Base-by-base conservation (phyloP, 192 early-diverging fungal genomes). In the Gaertneriomyces sp. region DNA sequence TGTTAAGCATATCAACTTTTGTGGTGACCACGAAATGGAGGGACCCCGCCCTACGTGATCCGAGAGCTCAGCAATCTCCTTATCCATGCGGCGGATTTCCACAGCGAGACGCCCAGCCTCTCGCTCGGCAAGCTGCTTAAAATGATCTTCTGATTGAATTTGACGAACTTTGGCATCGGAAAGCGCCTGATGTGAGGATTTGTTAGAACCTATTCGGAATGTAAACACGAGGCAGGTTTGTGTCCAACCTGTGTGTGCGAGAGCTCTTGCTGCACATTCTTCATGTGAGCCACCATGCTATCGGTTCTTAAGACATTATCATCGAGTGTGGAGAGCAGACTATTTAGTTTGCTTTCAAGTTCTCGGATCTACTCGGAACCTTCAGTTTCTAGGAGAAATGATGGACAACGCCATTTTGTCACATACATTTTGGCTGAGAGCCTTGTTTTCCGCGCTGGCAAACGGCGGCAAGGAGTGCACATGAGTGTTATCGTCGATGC, bases 121-220 rank as follows among this genome's bases (percentile, higher is more conserved):
- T 7, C 83, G 66, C 46, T 85, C 83, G 0, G 83, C 79, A 7
- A 85, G 64, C 62, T 81, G 81, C 58, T 81, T 81, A 46, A 85
- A 76, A 52, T 85, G 83, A 25, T 85, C 83, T 60, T 85, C 83
- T 5, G 81, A 81, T 55, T 85, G 79, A 42, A 85, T 85, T 43
- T 83, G 79, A 5, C 81, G 68, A 40, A 69, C 77, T 58, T 81
- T 82, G 5, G 83, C 83, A 53, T 85, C 83, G 42, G 73, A 64
- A 7, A 85, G 47, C 3, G 70, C 77, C 76, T 82, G 50, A 20
- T 16, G 45, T n/a, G 11, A 42, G 51, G 7, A 39, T 16, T 14
- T 6, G n/a, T 20, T 16, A 10, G 53, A 54, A 4, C 58, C 14
- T 4, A 61, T 14, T 55, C 5, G 16, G 4, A 58, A 4, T 40